phyloP scores from a whole-genome alignment of 306 rosid genomes.

The Sphenostylis stenocarpa region DNA sequence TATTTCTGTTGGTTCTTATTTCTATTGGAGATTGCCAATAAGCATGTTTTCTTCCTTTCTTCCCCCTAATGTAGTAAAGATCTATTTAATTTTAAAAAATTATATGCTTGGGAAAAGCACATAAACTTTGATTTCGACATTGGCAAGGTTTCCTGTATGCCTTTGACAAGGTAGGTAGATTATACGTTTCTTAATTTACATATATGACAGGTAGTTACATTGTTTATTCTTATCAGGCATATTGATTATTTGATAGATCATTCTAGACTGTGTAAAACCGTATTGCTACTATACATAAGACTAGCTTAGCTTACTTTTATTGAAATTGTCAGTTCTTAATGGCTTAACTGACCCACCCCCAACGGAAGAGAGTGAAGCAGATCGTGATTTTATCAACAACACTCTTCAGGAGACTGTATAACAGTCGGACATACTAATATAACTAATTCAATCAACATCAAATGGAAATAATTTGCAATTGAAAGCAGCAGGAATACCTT shows the following conservation, averaged over 20 bases:
- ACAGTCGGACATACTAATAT: background rate
- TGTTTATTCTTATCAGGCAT: background rate
- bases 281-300: background rate
- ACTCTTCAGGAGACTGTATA: background rate
- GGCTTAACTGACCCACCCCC: background rate
- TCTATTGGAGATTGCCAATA: background rate
- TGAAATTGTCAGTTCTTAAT: background rate
- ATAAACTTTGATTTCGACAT: background rate
- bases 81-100: background rate
- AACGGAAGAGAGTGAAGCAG: background rate
- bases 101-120: background rate
- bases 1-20: background rate
- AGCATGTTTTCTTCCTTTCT: background rate
- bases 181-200: background rate
- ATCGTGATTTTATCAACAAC: background rate
- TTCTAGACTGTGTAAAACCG: background rate
- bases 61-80: background rate
- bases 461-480: slow-evolving; percentile 17
- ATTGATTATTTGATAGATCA: background rate
- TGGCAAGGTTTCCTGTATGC: background rate
- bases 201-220: background rate
- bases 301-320: background rate
- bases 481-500: slow-evolving; percentile 63
- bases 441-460: slow-evolving; percentile 19
- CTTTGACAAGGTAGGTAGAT: background rate